Evolutionary conservation across 2,329 filamentous ascomycete species (phyloP), one percentile per base, ranked within the genome.

Genomic region (Colletotrichum camelliae): DNA sequence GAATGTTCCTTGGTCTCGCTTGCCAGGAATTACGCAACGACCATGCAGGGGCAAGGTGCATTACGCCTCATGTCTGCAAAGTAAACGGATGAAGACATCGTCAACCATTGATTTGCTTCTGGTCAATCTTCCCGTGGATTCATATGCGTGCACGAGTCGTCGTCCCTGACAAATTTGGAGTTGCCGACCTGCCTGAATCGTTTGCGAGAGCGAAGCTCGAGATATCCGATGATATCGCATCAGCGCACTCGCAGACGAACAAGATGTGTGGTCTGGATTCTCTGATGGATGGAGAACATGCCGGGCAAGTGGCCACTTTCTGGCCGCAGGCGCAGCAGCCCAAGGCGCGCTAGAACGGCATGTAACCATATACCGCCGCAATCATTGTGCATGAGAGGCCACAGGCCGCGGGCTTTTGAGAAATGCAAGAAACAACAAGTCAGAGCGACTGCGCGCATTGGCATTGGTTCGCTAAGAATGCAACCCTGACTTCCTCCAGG

Each of bases 341-440:
- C 72, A 72, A 72, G 61, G 33, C 72, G 61, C 66, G 60, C 68
- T 75, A 72, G 68, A 27, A 61, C 72, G 68, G 68, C 72, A 75
- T 67, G 72, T 72, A 72, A 75, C 72, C 72, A 75, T 52, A 74
- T 72, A 61, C 52, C 68, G 35, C 68, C 24, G 37, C 60, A 66
- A 57, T 27, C 31, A 27, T 55, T 55, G 58, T 67, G 72, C 68
- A 67, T 33, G 21, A 61, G 68, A 57, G n/a, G 29, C 37, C 37
- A 21, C 21, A 33, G n/a, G 57, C 27, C 21, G 33, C 27, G 37
- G 52, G 24, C 35, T 52, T 67, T 55, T 43, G 33, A 16, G 27
- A 43, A 58, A 62, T 27, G 39, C 39, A 60, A 48, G 58, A 67
- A 70, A 16, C 48, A 43, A 27, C 21, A 35, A 43, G 37, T 29